phyloP scores from a whole-genome alignment of 768 basidiomycete species.

The Lactarius hengduanensis region DNA sequence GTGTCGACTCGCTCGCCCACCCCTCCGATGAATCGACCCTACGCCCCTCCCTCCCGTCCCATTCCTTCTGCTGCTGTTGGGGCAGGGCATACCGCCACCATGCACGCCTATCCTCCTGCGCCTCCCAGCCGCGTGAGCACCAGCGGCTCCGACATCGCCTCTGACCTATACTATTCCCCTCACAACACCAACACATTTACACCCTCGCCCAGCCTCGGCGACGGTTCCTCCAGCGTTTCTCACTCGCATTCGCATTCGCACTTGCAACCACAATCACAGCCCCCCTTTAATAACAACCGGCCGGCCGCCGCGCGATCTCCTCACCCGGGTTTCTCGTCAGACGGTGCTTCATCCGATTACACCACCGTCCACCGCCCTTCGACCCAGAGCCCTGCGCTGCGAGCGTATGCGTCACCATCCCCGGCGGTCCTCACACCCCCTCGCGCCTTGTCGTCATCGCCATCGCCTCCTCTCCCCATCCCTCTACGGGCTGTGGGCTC shows the following conservation, averaged over 20 bases:
- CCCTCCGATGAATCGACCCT: slow-evolving; percentile 6
- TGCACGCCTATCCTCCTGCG: slow-evolving; percentile 5
- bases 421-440: background rate
- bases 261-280: background rate
- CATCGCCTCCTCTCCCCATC: slow-evolving; percentile 1
- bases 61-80: slow-evolving; percentile 2
- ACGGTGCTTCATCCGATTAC: slow-evolving; percentile 6
- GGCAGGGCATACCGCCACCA: background rate
- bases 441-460: background rate
- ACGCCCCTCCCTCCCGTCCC: background rate
- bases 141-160: slow-evolving; percentile 12
- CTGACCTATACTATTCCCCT: slow-evolving; percentile 4
- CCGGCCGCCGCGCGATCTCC: background rate
- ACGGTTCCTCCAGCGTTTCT: slow-evolving; percentile 2
- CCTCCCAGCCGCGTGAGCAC: slow-evolving; percentile 14
- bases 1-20: slow-evolving; percentile 9
- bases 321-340: background rate
- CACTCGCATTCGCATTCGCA: slow-evolving; percentile 3
- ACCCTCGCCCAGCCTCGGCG: background rate
- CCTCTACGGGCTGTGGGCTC: background rate
- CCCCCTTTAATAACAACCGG: background rate
- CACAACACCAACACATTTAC: slow-evolving; percentile 1
- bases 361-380: background rate
- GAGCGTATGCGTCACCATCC: background rate
- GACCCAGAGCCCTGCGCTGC: background rate